phyloP scores from a whole-genome alignment of 108 stramenopile genomes.

The Hondaea fermentalgiana region DNA sequence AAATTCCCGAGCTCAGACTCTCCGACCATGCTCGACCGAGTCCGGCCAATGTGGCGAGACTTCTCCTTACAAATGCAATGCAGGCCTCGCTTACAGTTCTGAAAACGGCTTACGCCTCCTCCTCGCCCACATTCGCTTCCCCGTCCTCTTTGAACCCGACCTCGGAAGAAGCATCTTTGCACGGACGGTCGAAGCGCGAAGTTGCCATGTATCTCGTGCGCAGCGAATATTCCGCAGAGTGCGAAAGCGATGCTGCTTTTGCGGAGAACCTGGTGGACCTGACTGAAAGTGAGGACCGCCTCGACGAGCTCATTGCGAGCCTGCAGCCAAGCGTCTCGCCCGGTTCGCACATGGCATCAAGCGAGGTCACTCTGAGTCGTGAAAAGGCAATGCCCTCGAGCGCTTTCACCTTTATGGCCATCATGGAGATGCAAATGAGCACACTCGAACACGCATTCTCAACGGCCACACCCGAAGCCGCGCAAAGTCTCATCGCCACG shows the following conservation, averaged over 20 bases:
- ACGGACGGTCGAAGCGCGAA: not conserved
- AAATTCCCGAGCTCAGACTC: not conserved
- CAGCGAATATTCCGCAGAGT: not conserved
- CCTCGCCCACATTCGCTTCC: not conserved
- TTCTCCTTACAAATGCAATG: not conserved
- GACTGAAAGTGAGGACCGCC: not conserved
- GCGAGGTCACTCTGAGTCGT: not conserved
- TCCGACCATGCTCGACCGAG: not conserved
- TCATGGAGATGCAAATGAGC: not conserved
- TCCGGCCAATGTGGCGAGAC: not conserved
- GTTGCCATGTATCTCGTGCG: not conserved
- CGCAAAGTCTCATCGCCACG: not conserved
- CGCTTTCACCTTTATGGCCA: not conserved
- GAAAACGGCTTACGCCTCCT: not conserved
- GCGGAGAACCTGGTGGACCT: not conserved
- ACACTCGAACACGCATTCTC: not conserved
- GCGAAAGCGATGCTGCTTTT: not conserved
- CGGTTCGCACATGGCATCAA: not conserved
- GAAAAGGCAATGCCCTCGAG: not conserved
- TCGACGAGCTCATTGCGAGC: not conserved
- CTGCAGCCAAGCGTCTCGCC: not conserved
- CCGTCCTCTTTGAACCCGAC: not conserved
- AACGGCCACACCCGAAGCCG: too few species aligned
- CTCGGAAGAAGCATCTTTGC: not conserved
- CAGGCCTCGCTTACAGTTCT: not conserved